Evolutionary conservation across 192 early-diverging fungal genomes (phyloP).

Genomic region (Paraglomus brasilianum): DNA sequence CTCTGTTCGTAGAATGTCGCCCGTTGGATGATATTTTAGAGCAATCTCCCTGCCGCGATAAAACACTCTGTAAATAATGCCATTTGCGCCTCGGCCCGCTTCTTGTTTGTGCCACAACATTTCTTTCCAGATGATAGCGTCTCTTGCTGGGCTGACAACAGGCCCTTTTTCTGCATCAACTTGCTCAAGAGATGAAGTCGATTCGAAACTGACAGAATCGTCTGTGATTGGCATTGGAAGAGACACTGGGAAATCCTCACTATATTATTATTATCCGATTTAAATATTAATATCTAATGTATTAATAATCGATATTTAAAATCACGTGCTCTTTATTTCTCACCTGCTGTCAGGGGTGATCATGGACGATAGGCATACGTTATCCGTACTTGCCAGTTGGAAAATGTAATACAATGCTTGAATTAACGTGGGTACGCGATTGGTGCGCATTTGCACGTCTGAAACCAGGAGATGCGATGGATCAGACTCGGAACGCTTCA

Average conservation of each 20-base stretch:
- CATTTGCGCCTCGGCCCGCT: neutral
- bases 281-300: too few species aligned
- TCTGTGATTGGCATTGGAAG: too few species aligned
- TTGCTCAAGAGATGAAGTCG: too few species aligned
- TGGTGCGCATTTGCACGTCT: neutral
- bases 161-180: too few species aligned
- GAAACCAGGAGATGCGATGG: constrained; percentile 17
- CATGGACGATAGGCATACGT: too few species aligned
- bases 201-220: too few species aligned
- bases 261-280: too few species aligned
- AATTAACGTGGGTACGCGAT: constrained; percentile 29
- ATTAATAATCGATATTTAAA: too few species aligned
- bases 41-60: neutral
- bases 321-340: too few species aligned
- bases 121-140: neutral
- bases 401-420: constrained; percentile 34
- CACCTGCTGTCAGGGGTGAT: too few species aligned
- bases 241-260: too few species aligned
- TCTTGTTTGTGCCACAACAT: neutral
- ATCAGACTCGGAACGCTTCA: constrained; percentile 18
- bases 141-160: too few species aligned
- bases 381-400: constrained; percentile 26
- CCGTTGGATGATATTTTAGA: neutral
- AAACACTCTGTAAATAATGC: neutral
- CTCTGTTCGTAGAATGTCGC: neutral